Percentiles rank a stretch among this genome's conserved stretches.
These are phyloP conservation scores for Apiotrichum akiyoshidainum DNA, from an alignment of 1,284 basidiomycete genomes.

Conservation along the genomic window DNA sequence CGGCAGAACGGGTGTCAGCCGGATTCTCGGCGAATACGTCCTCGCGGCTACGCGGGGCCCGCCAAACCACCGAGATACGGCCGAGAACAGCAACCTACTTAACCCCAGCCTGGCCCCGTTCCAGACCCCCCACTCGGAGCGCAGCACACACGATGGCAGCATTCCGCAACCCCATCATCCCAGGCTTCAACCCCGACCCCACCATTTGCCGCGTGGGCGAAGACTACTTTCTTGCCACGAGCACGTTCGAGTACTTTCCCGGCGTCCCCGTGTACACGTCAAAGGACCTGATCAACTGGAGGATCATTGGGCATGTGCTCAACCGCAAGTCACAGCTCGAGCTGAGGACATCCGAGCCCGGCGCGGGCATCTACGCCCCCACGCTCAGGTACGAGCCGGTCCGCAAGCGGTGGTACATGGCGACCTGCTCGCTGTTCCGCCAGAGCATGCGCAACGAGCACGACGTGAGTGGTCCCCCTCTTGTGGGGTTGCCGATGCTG, in stretches of 20 bases:
- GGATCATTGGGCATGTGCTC: conserved; percentile 31
- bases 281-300: conserved; percentile 31
- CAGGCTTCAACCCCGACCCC: conserved; percentile 31
- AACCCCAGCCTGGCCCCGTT: too few relatives aligned
- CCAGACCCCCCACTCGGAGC: too few relatives aligned
- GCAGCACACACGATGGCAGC: too few relatives aligned
- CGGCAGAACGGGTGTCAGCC: not conserved
- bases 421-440: conserved; percentile 2
- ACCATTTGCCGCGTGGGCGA: conserved; percentile 20
- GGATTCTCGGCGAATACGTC: not conserved
- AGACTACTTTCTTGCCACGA: conserved; percentile 26
- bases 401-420: conserved; percentile 26
- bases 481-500: not conserved
- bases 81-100: too few relatives aligned
- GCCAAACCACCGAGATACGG: too few relatives aligned
- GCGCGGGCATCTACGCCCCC: conserved; percentile 29
- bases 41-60: too few relatives aligned
- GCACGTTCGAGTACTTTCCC: conserved; percentile 36
- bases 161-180: conserved; percentile 24
- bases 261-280: conserved; percentile 32
- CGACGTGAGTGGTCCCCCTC: not conserved
- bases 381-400: conserved; percentile 27
- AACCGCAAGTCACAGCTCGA: conserved; percentile 26
- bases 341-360: conserved; percentile 23
- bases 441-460: not conserved